Percentiles rank a stretch among this genome's conserved stretches.
These are phyloP conservation scores for Saturnispora gosingensis DNA, from an alignment of 805 yeast genomes.

Conservation along the genomic window DNA sequence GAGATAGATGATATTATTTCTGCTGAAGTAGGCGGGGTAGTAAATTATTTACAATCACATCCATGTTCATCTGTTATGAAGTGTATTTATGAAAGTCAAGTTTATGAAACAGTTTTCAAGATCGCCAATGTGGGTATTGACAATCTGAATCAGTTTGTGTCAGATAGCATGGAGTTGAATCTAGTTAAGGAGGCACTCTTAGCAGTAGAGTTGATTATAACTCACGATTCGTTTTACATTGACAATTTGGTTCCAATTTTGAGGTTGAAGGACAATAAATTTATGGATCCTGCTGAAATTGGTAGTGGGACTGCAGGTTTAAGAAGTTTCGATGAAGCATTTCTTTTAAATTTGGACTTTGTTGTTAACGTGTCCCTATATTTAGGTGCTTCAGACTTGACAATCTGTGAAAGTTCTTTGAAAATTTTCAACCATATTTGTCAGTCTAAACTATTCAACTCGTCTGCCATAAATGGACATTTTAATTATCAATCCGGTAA, in stretches of 20 bases:
- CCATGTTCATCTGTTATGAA: slow-evolving; percentile 62
- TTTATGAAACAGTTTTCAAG: slow-evolving; percentile 46
- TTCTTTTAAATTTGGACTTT: slow-evolving; percentile 59
- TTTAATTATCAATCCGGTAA: slow-evolving; percentile 22
- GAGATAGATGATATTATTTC: slow-evolving; percentile 40
- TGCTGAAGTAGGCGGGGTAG: slow-evolving; percentile 32
- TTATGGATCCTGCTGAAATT: slow-evolving; percentile 33
- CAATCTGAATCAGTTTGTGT: slow-evolving; percentile 32
- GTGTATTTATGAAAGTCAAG: slow-evolving; percentile 50
- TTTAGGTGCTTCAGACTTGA: slow-evolving; percentile 46
- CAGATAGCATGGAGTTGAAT: slow-evolving; percentile 26
- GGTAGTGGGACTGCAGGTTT: slow-evolving; percentile 47
- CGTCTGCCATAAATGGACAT: slow-evolving; percentile 19
- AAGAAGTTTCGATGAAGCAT: slow-evolving; percentile 59
- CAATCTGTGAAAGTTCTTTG: slow-evolving; percentile 46
- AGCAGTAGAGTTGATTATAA: slow-evolving; percentile 37
- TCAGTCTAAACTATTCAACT: slow-evolving; percentile 31
- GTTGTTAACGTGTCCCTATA: slow-evolving; percentile 70
- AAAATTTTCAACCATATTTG: slow-evolving; percentile 44
- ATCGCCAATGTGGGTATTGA: slow-evolving; percentile 57
- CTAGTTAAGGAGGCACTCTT: slow-evolving; percentile 34
- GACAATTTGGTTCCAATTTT: slow-evolving; percentile 44
- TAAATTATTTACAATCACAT: slow-evolving; percentile 48
- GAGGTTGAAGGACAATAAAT: slow-evolving; percentile 32
- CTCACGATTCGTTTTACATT: slow-evolving; percentile 51